Base-by-base conservation (phyloP, 208 protist genomes). In the Crithidia bombi region DNA sequence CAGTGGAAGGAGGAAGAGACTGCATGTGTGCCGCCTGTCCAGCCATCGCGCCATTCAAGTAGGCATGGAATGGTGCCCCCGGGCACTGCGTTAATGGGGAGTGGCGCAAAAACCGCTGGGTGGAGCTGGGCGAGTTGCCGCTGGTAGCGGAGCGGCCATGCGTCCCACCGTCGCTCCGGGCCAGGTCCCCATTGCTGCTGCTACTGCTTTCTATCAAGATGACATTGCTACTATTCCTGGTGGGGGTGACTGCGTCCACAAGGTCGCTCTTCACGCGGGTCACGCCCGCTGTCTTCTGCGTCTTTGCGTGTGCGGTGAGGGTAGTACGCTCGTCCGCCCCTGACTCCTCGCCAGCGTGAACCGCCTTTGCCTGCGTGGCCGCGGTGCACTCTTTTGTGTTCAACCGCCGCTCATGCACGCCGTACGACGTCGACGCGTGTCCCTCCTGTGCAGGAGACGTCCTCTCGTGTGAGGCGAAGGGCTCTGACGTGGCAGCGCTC, bases 11-110 rank as follows among this genome's bases (percentile, higher is more conserved):
- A 3, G 63, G 33, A 21, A 50, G 64, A 3, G 55, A 14, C n/a
- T 67, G 65, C 28, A 72, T 23, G 15, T 78, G 64, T n/a, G 65
- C 73, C 7, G 73, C 73, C 64, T 78, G 64, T 14, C 66, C 73
- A 12, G 59, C 73, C 32, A 78, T 63, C 6, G 73, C 73, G 9
- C 73, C 65, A 25, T 69, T 71, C 26, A 78, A 44, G 58, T 67
- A 71, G 4, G 64, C 64, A 58, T 78, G 64, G 41, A 78, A 73
- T 1, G 69, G 69, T 17, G 54, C 28, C 3, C 61, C 54, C 1
- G 64, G 28, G 46, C 69, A 75, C 36, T 69, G 69, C 10, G 69
- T 51, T 9, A 75, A 33, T 3, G 69, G 69, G 30, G 69, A 75
- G 54, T 51, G 69, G 6, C 64, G 73, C 38, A 78, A 44, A 36